Conservation (phyloP, 495 filamentous ascomycete species). For the Penicillium simplicissimum region DNA sequence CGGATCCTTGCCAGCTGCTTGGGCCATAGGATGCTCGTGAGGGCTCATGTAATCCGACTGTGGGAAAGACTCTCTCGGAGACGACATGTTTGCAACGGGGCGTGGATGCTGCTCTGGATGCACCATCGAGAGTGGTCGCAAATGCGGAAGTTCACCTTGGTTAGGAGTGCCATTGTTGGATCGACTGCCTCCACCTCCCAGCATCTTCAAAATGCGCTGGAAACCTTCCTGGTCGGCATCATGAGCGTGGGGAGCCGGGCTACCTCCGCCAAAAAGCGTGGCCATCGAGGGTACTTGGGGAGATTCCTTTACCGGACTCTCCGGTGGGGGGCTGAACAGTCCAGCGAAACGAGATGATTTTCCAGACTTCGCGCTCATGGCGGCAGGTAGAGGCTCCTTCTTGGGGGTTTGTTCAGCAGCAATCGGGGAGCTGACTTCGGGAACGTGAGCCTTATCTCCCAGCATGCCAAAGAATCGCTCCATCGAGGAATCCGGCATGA, state of each 20-base stretch:
- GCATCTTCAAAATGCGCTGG: slow-evolving; percentile 81
- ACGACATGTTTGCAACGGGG: slow-evolving; percentile 33
- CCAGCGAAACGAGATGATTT: slow-evolving; percentile 83
- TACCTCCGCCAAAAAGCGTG: slow-evolving; percentile 25
- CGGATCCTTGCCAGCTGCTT: slow-evolving; percentile 31
- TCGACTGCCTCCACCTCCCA: slow-evolving; percentile 51
- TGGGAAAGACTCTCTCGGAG: slow-evolving; percentile 37
- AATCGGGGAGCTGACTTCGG: slow-evolving; percentile 27
- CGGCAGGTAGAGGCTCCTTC: slow-evolving; percentile 19
- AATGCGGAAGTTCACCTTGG: slow-evolving; percentile 32
- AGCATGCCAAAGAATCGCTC: slow-evolving; percentile 83
- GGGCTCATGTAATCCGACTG: slow-evolving; percentile 36
- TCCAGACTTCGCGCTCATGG: slow-evolving; percentile 27
- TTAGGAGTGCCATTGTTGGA: slow-evolving; percentile 47
- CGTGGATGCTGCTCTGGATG: slow-evolving; percentile 41
- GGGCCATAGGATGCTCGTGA: slow-evolving; percentile 35
- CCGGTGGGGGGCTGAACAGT: slow-evolving; percentile 71
- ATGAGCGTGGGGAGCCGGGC: slow-evolving; percentile 47
- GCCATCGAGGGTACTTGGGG: slow-evolving; percentile 24
- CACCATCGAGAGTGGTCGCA: slow-evolving; percentile 31
- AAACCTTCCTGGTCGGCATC: slow-evolving; percentile 87
- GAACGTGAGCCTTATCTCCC: slow-evolving; percentile 44
- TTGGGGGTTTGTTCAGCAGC: slow-evolving; percentile 33
- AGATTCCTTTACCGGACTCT: slow-evolving; percentile 51
- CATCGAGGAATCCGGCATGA: slow-evolving; percentile 61